A percentile compares a stretch with the other conserved stretches of the same genome.
phyloP scores from a whole-genome alignment of 352 stramenopile genomes.

The Globisporangium ultimum region DNA sequence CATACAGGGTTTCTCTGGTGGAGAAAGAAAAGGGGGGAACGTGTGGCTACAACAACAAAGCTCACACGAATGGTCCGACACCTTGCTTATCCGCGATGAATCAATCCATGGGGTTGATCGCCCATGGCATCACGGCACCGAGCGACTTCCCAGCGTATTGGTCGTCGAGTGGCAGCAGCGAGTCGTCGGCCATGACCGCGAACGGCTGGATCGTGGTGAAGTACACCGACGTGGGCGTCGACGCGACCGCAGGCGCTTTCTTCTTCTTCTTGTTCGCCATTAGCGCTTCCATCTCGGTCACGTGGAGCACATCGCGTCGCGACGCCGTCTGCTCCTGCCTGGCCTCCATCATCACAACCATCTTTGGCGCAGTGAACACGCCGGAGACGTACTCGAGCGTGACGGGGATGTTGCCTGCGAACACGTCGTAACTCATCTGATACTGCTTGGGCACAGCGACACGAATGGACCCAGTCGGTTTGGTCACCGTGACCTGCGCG shows the following conservation, averaged over 20 bases:
- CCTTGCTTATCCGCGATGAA: no score
- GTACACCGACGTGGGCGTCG: slow-evolving; percentile 18
- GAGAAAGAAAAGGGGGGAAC: no score
- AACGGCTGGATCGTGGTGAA: slow-evolving; percentile 28
- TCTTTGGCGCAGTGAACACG: slow-evolving; percentile 20
- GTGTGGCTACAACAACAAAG: no score
- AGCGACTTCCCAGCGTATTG: slow-evolving; percentile 24
- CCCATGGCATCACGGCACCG: not conserved
- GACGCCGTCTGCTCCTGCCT: not conserved
- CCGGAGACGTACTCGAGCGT: slow-evolving; percentile 23
- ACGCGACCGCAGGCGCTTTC: slow-evolving; percentile 15
- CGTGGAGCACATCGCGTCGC: slow-evolving; percentile 10
- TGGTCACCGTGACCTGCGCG: slow-evolving; percentile 9
- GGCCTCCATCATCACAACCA: slow-evolving; percentile 16
- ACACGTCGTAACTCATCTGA: slow-evolving; percentile 21
- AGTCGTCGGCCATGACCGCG: slow-evolving; percentile 21
- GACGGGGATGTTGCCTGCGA: slow-evolving; percentile 17
- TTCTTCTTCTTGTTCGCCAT: slow-evolving; percentile 23
- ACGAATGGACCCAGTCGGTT: slow-evolving; percentile 14
- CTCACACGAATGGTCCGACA: no score
- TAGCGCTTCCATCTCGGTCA: slow-evolving; percentile 19
- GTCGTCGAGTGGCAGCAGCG: slow-evolving; percentile 22
- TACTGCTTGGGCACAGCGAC: slow-evolving; percentile 20
- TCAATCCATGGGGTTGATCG: slow-evolving; percentile 25
- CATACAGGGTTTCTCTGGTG: no score